phyloP scores from a whole-genome alignment of 1,139 yeast species.

The Magnusiomyces suaveolens region DNA sequence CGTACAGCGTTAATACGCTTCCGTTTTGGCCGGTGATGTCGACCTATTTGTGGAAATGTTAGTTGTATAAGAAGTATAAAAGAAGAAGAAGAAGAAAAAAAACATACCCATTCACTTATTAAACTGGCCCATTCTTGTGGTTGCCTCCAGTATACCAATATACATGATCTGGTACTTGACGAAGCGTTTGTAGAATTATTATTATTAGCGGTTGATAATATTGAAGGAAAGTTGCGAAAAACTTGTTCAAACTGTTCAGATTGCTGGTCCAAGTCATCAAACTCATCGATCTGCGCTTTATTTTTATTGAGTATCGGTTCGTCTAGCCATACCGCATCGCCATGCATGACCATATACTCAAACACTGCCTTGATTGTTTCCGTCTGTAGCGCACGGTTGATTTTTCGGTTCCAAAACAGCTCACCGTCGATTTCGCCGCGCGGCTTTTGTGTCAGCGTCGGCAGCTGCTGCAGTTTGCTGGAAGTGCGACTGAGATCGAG shows the following conservation, averaged over 20 bases:
- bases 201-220: background rate
- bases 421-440: constrained; percentile 16
- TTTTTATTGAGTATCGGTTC: constrained; percentile 1
- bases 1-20: constrained; percentile 72
- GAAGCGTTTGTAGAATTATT: background rate
- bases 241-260: constrained; percentile 10
- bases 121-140: constrained; percentile 70
- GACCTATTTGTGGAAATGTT: constrained; percentile 25
- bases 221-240: constrained; percentile 5
- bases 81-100: background rate
- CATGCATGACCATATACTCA: constrained; percentile 45
- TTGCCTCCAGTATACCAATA: constrained; percentile 59
- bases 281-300: constrained; percentile 1
- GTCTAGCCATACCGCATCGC: constrained; percentile 42
- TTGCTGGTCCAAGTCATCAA: constrained; percentile 5
- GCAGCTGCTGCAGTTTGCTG: background rate
- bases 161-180: constrained; percentile 27
- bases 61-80: background rate
- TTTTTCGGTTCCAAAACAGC: constrained; percentile 42
- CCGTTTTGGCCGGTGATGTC: constrained; percentile 72
- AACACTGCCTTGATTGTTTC: constrained; percentile 51
- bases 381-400: constrained; percentile 46
- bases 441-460: background rate
- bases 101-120: constrained; percentile 41
- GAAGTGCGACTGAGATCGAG: constrained; percentile 30